Evolutionary conservation across 345 rosid species (phyloP), one percentile per base, ranked within the genome.

Genomic region (Eucalyptus polyanthemos): DNA sequence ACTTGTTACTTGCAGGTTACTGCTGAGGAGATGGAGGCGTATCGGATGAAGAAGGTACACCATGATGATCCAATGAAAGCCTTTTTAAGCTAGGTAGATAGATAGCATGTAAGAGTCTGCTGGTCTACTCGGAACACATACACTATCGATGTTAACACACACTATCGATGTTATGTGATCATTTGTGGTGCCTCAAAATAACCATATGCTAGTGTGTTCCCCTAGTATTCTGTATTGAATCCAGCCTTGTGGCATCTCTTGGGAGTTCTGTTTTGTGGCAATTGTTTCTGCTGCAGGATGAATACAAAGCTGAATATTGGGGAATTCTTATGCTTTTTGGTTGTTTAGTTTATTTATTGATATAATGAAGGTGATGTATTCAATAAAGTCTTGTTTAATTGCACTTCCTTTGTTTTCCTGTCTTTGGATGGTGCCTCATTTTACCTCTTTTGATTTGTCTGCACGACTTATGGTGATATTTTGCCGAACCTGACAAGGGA

Each of bases 21-120:
- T 67, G 92, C 90, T 1, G 96, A 95, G 91, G 98, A 96, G 45
- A 96, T 95, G 98, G 98, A 96, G 88, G 97, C 97, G 7, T 96
- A 94, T 88, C 92, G 98, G 90, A 94, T 96, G 97, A 95, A 94
- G 94, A 95, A 56, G 89, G 90, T 93, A 50, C 97, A 93, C 80
- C 96, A 94, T 3, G 98, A 95, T 51, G 98, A 95, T 88, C 98
- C 98, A 44, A 95, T 94, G 96, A 94, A 88, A 92, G 91, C 91
- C 89, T 93, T 94, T 87, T 91, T 93, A 25, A 88, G 89, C 86
- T 93, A 88, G 37, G 7, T 8, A 19, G 40, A 58, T 76, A 87
- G 10, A 62, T 15, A 53, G 56, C 87, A 47, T 53, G 47, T 37
- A 54, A 87, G n/a, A 25, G 44, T 29, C 47, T 7, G 31, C 19